Conservation (phyloP, 306 rosid species). For the Rubus parviflorus region DNA sequence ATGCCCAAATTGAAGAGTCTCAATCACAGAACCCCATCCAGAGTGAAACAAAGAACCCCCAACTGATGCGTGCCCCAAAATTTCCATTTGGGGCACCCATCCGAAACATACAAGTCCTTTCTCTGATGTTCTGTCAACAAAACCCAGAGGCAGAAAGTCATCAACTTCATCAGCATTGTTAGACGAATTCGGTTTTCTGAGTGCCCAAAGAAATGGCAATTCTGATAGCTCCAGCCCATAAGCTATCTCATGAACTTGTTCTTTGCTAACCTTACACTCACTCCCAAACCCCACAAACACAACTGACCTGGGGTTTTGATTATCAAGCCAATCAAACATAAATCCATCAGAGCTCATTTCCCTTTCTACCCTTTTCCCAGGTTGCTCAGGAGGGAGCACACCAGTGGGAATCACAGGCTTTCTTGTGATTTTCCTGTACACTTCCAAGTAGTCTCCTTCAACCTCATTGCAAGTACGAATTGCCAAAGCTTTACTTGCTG, state of each 20-base stretch:
- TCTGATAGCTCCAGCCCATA: slow-evolving; percentile 40
- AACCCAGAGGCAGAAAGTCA: slow-evolving; percentile 33
- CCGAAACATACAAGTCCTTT: slow-evolving; percentile 33
- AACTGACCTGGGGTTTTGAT: slow-evolving; percentile 32
- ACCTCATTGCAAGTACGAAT: slow-evolving; percentile 29
- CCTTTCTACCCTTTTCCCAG: not conserved
- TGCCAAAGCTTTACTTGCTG: slow-evolving; percentile 9
- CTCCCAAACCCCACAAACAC: slow-evolving; percentile 46
- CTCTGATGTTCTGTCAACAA: slow-evolving; percentile 16
- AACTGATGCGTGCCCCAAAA: slow-evolving; percentile 39
- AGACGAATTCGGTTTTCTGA: slow-evolving; percentile 38
- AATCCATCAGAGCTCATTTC: not conserved
- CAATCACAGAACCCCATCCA: slow-evolving; percentile 48
- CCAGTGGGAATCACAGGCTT: slow-evolving; percentile 42
- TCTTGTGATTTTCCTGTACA: not conserved
- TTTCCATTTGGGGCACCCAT: slow-evolving; percentile 43
- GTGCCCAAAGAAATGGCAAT: slow-evolving; percentile 46
- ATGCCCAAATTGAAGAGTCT: slow-evolving; percentile 41
- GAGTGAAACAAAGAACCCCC: slow-evolving; percentile 47
- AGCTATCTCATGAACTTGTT: slow-evolving; percentile 42
- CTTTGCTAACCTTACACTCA: slow-evolving; percentile 35
- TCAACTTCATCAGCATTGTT: slow-evolving; percentile 10
- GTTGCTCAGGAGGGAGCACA: slow-evolving; percentile 32
- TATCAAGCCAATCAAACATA: slow-evolving; percentile 42
- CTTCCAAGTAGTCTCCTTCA: slow-evolving; percentile 33